Percentiles rank a stretch among this genome's conserved stretches.
Conservation (phyloP, 1,284 basidiomycete genomes). For the Ceratobasidium sp. region DNA sequence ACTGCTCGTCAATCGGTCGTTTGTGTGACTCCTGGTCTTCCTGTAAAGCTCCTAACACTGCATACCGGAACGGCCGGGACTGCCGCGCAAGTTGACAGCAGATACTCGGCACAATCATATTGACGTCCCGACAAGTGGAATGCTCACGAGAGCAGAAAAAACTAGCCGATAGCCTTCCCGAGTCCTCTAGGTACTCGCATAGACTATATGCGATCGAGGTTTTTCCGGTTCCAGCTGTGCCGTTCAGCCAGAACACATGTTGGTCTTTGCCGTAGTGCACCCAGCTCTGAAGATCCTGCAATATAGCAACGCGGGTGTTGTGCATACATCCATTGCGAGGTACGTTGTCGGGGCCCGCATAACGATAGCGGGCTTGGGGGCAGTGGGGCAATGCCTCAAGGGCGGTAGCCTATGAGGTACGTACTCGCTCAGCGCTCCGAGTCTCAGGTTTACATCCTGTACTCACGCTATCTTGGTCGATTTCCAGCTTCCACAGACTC, state of each 20-base stretch:
- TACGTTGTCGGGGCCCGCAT: neutral
- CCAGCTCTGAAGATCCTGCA: neutral
- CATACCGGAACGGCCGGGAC: neutral
- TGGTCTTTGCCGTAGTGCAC: neutral
- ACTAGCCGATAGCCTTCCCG: neutral
- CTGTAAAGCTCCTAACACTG: neutral
- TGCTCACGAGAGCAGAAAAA: neutral
- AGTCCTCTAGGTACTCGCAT: neutral
- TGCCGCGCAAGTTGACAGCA: neutral
- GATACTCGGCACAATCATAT: neutral
- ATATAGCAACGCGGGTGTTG: neutral
- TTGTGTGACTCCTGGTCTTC: neutral
- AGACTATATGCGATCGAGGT: neutral
- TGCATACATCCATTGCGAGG: neutral
- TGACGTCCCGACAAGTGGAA: neutral
- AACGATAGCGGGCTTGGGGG: neutral
- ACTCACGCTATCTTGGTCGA: neutral
- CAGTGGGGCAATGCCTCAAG: neutral
- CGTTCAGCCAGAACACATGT: neutral
- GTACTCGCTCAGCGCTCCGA: too few species aligned
- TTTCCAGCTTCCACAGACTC: neutral
- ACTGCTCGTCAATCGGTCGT: neutral
- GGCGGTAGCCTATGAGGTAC: neutral
- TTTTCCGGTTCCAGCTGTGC: neutral
- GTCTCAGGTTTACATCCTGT: neutral